These are phyloP conservation scores for Isatis lusitanica DNA, from an alignment of 441 rosid species.

Conservation along the genomic window DNA sequence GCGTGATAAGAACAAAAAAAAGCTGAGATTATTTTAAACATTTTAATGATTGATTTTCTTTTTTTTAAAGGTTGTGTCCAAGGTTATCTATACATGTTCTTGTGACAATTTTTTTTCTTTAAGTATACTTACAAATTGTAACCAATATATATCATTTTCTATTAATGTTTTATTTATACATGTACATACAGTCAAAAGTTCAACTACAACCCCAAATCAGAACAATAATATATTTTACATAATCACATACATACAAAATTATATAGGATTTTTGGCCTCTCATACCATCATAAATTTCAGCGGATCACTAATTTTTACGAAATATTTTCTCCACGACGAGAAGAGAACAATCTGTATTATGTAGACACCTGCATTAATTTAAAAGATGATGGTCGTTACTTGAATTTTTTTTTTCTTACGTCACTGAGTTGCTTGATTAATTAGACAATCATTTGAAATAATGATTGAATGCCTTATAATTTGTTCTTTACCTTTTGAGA, in stretches of 20 bases:
- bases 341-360: slow-evolving; percentile 46
- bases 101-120: no score
- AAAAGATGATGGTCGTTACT: not conserved
- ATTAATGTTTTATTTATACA: not conserved
- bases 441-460: not conserved
- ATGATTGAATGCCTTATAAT: not conserved
- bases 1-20: not conserved
- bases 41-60: not conserved
- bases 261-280: not conserved
- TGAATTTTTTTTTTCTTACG: not conserved
- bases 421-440: not conserved
- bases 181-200: slow-evolving; percentile 1
- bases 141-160: not conserved
- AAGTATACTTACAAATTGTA: no score
- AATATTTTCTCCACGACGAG: slow-evolving; percentile 38
- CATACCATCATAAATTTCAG: not conserved
- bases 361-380: slow-evolving; percentile 28
- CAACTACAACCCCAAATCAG: not conserved
- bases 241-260: not conserved
- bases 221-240: slow-evolving; percentile 10
- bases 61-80: not conserved
- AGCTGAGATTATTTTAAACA: not conserved
- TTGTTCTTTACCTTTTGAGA: slow-evolving; percentile 37
- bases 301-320: not conserved
- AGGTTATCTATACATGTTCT: not conserved